Evolutionary conservation across 2,329 filamentous ascomycete genomes (phyloP).

Genomic region (Monilinia vaccinii-corymbosi): DNA sequence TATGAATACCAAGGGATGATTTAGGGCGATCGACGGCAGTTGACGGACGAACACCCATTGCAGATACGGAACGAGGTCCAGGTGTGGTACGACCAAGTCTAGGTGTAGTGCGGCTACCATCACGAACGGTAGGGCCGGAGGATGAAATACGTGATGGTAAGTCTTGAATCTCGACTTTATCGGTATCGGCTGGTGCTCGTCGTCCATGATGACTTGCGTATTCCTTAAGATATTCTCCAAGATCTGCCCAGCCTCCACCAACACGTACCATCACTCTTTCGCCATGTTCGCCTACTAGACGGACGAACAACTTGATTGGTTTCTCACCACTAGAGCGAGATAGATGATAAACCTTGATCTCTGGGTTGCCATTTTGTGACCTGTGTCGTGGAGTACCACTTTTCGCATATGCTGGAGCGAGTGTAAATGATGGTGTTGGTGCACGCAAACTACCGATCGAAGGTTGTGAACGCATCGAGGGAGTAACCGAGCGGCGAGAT

Average conservation of each 20-base stretch:
- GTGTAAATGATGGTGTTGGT: conserved; percentile 57
- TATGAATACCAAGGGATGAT: conserved; percentile 24
- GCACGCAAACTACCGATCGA: conserved; percentile 33
- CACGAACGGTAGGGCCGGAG: conserved; percentile 14
- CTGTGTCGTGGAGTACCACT: conserved; percentile 34
- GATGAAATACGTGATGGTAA: conserved; percentile 33
- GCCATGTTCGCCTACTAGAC: conserved; percentile 79
- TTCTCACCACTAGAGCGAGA: conserved; percentile 74
- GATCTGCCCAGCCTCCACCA: conserved; percentile 94
- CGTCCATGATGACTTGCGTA: conserved; percentile 88
- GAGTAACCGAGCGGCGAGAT: conserved; percentile 29
- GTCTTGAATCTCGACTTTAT: conserved; percentile 52
- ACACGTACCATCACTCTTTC: conserved; percentile 97
- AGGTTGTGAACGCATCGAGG: conserved; percentile 21
- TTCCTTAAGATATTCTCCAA: conserved; percentile 89
- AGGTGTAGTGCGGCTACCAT: conserved; percentile 3
- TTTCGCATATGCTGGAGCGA: conserved; percentile 51
- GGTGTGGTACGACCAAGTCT: conserved; percentile 36
- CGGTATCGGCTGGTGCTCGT: conserved; percentile 41
- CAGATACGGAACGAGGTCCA: conserved; percentile 20
- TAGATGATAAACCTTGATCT: conserved; percentile 88
- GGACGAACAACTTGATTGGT: conserved; percentile 90
- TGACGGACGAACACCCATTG: conserved; percentile 16
- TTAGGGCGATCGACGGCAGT: conserved; percentile 23
- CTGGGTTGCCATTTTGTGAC: conserved; percentile 47